Evolutionary conservation across 805 yeast species (phyloP), one percentile per base, ranked within the genome.

Genomic region (Ogataea thermomethanolica): DNA sequence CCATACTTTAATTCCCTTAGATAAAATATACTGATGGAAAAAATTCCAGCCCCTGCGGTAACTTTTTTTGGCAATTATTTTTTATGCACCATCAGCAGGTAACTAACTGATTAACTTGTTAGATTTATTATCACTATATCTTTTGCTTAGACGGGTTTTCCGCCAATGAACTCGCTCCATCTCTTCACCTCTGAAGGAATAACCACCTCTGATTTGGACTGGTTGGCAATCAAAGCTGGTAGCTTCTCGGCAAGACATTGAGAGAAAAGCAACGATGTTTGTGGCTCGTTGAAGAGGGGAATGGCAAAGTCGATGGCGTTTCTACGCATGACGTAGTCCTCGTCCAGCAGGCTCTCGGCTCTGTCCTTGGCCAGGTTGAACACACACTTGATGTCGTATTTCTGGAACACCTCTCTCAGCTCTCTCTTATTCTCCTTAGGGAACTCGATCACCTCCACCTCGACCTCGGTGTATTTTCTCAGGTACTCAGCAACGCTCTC

Each of bases 231-330:
- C 56, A 74, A 73, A 25, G 54, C 71, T 71, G 51, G 78, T 67
- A 51, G 85, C 72, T 89, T 88, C 40, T 67, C 78, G 51, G 78
- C 78, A 68, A 93, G 72, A 49, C 95, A 86, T 59, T 79, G 70
- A 15, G 97, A 89, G 65, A 93, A 93, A 54, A 93, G 69, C 55
- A 81, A 61, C 2, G 96, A 84, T 15, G 99, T 95, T 62, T 88
- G 81, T 50, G 98, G 96, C 71, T 93, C 99, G 62, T 91, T 93
- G 73, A 93, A 91, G 61, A 93, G 73, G 30, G 99, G 96, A 58
- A 91, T 83, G 45, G 86, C 98, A 63, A 93, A 93, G 65, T 93
- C 99, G 69, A 93, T 95, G 34, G 99, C 98, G 64, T 93, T 93
- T 73, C 99, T 84, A 74, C 99, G 84, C 99, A 93, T 93, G 43